These are phyloP conservation scores for Podaxis sp. DNA, from an alignment of 768 basidiomycete genomes.

Conservation along the genomic window DNA sequence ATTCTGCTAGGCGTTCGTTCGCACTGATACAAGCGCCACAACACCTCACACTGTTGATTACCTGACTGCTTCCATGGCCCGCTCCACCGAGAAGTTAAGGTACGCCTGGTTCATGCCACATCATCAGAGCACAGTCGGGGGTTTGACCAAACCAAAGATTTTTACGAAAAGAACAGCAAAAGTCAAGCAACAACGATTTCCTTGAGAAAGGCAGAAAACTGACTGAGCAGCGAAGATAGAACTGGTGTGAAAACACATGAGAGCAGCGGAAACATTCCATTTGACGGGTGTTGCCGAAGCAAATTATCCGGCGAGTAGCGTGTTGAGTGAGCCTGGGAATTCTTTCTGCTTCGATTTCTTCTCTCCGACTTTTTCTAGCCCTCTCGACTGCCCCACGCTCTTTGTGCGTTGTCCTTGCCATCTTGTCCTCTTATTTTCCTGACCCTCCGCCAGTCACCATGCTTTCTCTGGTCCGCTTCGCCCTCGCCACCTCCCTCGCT, in stretches of 20 bases:
- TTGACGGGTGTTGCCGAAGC: background rate
- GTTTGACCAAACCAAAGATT: background rate
- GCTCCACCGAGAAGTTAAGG: background rate
- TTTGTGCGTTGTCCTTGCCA: background rate
- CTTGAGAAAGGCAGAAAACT: too few relatives aligned
- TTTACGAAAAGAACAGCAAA: background rate
- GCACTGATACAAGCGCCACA: background rate
- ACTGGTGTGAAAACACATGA: background rate
- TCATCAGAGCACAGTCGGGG: background rate
- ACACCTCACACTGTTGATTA: background rate
- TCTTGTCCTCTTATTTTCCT: background rate
- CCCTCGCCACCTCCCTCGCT: constrained; percentile 25
- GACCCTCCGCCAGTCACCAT: background rate
- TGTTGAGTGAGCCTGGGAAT: background rate
- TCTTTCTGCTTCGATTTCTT: background rate
- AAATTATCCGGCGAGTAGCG: background rate
- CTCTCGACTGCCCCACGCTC: background rate
- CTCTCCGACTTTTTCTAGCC: background rate
- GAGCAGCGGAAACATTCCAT: background rate
- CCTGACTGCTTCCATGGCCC: background rate
- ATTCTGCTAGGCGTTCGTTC: too few relatives aligned
- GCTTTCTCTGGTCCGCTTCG: constrained; percentile 3
- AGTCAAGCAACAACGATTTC: too few relatives aligned
- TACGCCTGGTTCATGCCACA: constrained; percentile 4
- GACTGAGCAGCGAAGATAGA: too few relatives aligned